Conservation (phyloP, 371 early-diverging fungal genomes). For the Mortierella sp. region DNA sequence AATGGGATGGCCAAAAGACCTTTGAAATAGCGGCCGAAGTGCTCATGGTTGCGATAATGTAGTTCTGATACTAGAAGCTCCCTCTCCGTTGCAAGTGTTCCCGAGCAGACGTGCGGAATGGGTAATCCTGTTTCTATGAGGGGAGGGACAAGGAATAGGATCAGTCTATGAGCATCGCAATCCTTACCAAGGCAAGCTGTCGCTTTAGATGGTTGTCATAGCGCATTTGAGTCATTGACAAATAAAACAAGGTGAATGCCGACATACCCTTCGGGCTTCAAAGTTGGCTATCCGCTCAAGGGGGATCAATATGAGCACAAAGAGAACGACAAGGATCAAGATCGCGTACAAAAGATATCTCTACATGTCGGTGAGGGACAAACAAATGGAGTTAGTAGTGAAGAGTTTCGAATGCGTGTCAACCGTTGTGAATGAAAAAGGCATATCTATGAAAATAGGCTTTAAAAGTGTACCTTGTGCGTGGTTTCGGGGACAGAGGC, state of each 20-base stretch:
- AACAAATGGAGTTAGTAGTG: neutral
- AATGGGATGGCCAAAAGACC: slow-evolving; percentile 62
- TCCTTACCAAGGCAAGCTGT: neutral
- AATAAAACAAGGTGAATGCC: neutral
- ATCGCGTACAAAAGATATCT: slow-evolving; percentile 59
- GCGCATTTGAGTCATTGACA: neutral
- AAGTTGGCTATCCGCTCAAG: slow-evolving; percentile 62
- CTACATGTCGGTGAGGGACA: slow-evolving; percentile 10
- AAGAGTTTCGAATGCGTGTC: too few relatives aligned
- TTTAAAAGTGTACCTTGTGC: slow-evolving; percentile 57
- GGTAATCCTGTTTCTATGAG: slow-evolving; percentile 52
- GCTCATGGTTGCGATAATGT: slow-evolving; percentile 40
- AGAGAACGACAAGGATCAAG: slow-evolving; percentile 53
- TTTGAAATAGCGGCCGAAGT: slow-evolving; percentile 60
- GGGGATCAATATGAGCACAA: slow-evolving; percentile 61
- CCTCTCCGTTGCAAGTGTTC: slow-evolving; percentile 43
- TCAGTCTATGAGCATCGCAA: neutral
- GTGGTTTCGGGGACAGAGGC: slow-evolving; percentile 63
- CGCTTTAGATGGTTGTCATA: neutral
- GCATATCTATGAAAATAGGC: neutral
- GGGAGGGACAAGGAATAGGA: neutral
- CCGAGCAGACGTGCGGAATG: slow-evolving; percentile 51
- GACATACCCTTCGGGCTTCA: slow-evolving; percentile 60
- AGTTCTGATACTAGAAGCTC: slow-evolving; percentile 24
- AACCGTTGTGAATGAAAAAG: too few relatives aligned